A percentile compares a stretch with the other conserved stretches of the same genome.
Evolutionary conservation across 2,329 filamentous ascomycete genomes (phyloP).

Genomic region (Botrytis cinerea): DNA sequence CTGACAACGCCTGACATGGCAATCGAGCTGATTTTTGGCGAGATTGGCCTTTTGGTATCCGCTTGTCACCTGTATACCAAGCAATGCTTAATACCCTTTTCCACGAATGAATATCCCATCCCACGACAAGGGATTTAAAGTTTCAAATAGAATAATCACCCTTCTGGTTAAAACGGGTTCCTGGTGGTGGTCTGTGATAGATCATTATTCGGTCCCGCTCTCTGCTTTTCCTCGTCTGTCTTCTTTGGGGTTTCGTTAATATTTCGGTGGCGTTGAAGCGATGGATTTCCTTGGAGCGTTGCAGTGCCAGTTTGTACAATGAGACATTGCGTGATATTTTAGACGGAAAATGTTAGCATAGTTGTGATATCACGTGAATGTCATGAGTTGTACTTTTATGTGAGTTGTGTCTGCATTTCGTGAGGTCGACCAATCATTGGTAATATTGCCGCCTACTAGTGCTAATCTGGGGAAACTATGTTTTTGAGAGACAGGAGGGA

Average conservation of each 20-base stretch:
- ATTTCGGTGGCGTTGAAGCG: slow-evolving; percentile 6
- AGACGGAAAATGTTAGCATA: neutral
- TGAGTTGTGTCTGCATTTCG: slow-evolving; percentile 6
- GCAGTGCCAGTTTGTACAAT: neutral
- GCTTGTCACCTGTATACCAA: slow-evolving; percentile 1
- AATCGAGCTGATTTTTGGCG: slow-evolving; percentile 1
- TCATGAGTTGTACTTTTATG: neutral
- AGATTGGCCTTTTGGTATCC: neutral
- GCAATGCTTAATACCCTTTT: neutral
- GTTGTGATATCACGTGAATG: slow-evolving; percentile 3
- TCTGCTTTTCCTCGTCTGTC: slow-evolving; percentile 10
- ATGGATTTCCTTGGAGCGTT: neutral
- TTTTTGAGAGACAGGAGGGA: neutral
- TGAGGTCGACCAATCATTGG: slow-evolving; percentile 3
- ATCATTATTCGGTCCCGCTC: neutral
- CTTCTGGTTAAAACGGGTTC: neutral
- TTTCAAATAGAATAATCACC: neutral
- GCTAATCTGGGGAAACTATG: neutral
- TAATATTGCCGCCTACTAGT: neutral
- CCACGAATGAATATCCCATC: slow-evolving; percentile 4
- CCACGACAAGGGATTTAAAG: neutral
- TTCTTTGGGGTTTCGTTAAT: slow-evolving; percentile 5
- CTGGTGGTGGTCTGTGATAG: neutral
- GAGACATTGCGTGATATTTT: neutral
- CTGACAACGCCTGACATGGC: neutral